phyloP scores from a whole-genome alignment of 805 yeast species.

The Cephaloascus albidus region DNA sequence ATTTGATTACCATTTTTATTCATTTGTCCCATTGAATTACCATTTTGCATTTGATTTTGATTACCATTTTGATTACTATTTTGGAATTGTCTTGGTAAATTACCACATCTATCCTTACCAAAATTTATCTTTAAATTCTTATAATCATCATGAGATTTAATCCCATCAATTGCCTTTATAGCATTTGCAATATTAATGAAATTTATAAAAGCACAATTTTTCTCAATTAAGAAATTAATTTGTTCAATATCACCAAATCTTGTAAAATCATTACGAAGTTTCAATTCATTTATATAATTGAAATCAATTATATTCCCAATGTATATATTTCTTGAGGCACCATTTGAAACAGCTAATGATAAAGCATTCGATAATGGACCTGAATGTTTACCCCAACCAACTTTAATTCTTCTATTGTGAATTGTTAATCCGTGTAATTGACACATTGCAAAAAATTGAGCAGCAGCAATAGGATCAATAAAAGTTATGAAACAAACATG shows the following conservation, averaged over 20 bases:
- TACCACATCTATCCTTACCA: constrained; percentile 94
- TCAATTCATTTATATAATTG: constrained; percentile 42
- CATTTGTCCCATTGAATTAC: background rate
- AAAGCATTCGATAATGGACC: constrained; percentile 86
- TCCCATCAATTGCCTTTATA: constrained; percentile 85
- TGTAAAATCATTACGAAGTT: constrained; percentile 63
- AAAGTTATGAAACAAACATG: constrained; percentile 93
- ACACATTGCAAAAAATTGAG: constrained; percentile 93
- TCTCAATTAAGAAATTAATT: constrained; percentile 75
- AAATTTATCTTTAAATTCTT: constrained; percentile 72
- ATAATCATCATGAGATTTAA: constrained; percentile 65
- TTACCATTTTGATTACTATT: constrained; percentile 7
- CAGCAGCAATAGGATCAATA: constrained; percentile 95
- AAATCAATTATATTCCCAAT: constrained; percentile 60
- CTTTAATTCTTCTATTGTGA: constrained; percentile 77
- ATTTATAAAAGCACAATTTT: constrained; percentile 85
- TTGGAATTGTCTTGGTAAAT: constrained; percentile 73
- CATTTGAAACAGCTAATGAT: constrained; percentile 83
- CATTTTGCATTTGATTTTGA: background rate
- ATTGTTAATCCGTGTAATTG: constrained; percentile 83
- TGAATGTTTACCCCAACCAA: constrained; percentile 97
- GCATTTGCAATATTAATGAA: constrained; percentile 89
- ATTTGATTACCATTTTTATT: too few species aligned
- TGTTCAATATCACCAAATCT: constrained; percentile 94
- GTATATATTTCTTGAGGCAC: constrained; percentile 90